phyloP scores from a whole-genome alignment of 1,139 yeast species.

The Yamadazyma triangularis region DNA sequence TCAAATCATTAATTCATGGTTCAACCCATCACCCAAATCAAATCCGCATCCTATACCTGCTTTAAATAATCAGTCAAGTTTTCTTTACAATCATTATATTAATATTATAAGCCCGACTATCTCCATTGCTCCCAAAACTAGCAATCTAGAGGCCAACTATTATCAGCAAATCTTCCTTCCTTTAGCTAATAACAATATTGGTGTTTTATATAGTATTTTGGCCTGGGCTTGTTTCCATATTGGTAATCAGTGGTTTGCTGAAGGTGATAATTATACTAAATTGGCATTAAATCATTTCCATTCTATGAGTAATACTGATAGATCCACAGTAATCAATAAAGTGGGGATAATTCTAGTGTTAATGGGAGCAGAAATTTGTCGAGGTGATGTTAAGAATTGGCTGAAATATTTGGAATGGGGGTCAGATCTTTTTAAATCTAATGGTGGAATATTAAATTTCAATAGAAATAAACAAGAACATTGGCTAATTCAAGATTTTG shows the following conservation, averaged over 20 bases:
- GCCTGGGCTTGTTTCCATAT: slow-evolving; percentile 77
- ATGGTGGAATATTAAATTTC: slow-evolving; percentile 58
- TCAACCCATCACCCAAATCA: slow-evolving; percentile 18
- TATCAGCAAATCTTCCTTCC: slow-evolving; percentile 74
- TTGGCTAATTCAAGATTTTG: slow-evolving; percentile 78
- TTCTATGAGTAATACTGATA: slow-evolving; percentile 12
- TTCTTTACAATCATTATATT: slow-evolving; percentile 62
- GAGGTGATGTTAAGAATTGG: slow-evolving; percentile 75
- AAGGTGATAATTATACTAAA: slow-evolving; percentile 43
- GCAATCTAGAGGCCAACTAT: slow-evolving; percentile 53
- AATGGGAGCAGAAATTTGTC: slow-evolving; percentile 70
- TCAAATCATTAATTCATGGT: slow-evolving; percentile 15
- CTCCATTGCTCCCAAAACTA: slow-evolving; percentile 55
- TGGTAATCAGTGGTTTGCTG: slow-evolving; percentile 39
- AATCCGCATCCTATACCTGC: slow-evolving; percentile 14
- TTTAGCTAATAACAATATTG: slow-evolving; percentile 64
- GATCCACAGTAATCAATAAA: slow-evolving; percentile 30
- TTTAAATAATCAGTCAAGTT: slow-evolving; percentile 13
- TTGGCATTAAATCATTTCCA: slow-evolving; percentile 44
- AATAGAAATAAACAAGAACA: slow-evolving; percentile 55
- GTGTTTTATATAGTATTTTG: slow-evolving; percentile 63
- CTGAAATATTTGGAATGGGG: slow-evolving; percentile 58
- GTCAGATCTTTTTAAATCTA: slow-evolving; percentile 48
- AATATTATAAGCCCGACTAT: slow-evolving; percentile 54
- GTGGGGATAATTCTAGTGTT: slow-evolving; percentile 65